Evolutionary conservation across 73 alveolate genomes (phyloP), one percentile per base, ranked within the genome.

Genomic region (Symbiodinium pilosum): DNA sequence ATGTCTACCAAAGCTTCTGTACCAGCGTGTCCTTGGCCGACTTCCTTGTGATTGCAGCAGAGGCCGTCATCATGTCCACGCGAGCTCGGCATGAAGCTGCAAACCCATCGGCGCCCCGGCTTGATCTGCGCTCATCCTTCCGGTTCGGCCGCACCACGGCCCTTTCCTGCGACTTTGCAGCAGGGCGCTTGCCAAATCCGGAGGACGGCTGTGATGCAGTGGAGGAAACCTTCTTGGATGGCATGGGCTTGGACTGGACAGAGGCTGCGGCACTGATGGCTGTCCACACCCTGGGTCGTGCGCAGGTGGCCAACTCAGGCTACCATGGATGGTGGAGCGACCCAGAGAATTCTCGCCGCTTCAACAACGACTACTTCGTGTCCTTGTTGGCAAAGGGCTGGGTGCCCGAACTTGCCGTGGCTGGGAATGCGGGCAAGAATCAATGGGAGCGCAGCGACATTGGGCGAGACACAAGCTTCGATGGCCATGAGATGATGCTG

Each of bases 271-370:
- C 99, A 0, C 28, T 94, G 84, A 85, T 86, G 94, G 94, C 84
- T 44, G 99, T 86, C 36, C 99, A 94, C 77, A 84, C 92, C 68
- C 43, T 94, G 28, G 99, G 99, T 69, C 87, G 94, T 30, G 99
- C 99, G 24, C 69, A 84, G 28, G 84, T 75, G n/a, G 30, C 83
- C 84, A 94, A 94, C 83, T 94, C 99, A 3, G 99, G 99, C 26
- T 94, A 85, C 89, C 93, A 94, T n/a, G 99, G 99, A 20, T 86
- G 95, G 96, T 94, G 99, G 99, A 94, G 99, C 59, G 99, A 94
- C 44, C 89, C 95, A 16, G 99, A 52, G 98, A 94, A 94, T 81
- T 69, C 87, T 24, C 34, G 99, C 28, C 87, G 38, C 28, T 94
- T 94, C 91, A 94, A 94, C 91, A 94, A 94, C 98, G 43, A 94